Evolutionary conservation across 73 alveolate species (phyloP), one percentile per base, ranked within the genome.

Genomic region (Symbiodinium natans): DNA sequence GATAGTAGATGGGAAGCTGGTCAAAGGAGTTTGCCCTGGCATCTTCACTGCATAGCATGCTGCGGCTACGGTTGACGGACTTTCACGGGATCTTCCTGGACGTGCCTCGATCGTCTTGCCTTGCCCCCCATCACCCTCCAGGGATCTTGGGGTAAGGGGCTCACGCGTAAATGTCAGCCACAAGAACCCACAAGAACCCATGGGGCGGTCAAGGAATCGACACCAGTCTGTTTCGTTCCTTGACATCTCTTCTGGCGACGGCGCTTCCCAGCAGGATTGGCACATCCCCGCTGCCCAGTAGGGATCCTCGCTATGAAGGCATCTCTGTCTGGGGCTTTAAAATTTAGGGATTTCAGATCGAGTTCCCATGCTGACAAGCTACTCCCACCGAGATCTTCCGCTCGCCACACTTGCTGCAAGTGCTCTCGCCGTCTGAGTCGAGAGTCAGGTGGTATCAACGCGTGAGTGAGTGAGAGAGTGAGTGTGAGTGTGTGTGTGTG

Each of bases 241-340:
- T 63, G 80, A 25, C 36, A 27, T 23, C 80, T 63, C 80, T n/a
- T 63, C 80, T 29, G 80, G 80, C 80, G 80, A 63, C 63, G 63
- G 38, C 31, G 83, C 83, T 86, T 86, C 94, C 68, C 41, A 52
- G 21, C 94, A 86, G 39, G 38, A 25, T 36, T 42, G 34, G 83
- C 94, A 86, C 73, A 86, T 21, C 21, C 94, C 94, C 29, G 71
- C n/a, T 29, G 94, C 84, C 73, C 41, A 86, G 83, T 86, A 86
- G 33, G 94, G 94, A 33, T 86, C 94, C 94, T 86, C 38, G 15
- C 41, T 7, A 27, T 71, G 23, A 4, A 17, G 92, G 29, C 48
- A 31, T 46, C 31, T n/a, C n/a, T n/a, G n/a, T n/a, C n/a, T n/a
- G n/a, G n/a, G 13, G 33, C 88, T n/a, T n/a, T 46, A 46, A 46